A percentile compares a stretch with the other conserved stretches of the same genome.
These are phyloP conservation scores for Phytophthora tentaculata DNA, from an alignment of 352 stramenopile genomes.

Conservation along the genomic window DNA sequence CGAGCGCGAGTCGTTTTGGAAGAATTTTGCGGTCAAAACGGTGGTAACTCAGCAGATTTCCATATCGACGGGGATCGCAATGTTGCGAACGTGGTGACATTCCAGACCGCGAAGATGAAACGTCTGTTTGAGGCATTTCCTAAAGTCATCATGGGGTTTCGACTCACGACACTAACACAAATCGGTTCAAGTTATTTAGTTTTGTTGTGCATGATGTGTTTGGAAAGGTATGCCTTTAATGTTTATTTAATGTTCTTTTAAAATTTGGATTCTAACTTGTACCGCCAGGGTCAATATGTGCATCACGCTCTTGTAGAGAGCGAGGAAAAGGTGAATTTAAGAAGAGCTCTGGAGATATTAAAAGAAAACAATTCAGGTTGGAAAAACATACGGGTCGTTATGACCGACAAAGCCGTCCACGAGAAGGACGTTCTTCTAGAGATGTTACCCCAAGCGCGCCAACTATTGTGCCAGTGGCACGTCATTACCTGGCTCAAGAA, in stretches of 20 bases:
- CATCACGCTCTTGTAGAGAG: neutral
- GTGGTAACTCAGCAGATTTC: too few species aligned
- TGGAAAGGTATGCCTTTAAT: neutral
- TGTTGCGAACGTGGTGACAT: neutral
- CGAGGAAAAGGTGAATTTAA: neutral
- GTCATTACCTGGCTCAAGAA: neutral
- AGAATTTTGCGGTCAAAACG: too few species aligned
- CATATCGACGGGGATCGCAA: too few species aligned
- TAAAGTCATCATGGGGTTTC: neutral
- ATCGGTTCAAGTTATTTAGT: constrained; percentile 1
- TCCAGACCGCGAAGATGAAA: neutral
- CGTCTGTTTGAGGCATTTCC: neutral
- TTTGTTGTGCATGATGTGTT: constrained; percentile 9
- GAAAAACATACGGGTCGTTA: neutral
- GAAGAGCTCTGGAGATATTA: neutral
- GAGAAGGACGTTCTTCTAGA: neutral
- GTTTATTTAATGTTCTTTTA: too few species aligned
- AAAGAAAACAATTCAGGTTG: neutral
- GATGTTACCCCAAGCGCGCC: neutral
- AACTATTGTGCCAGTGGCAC: neutral
- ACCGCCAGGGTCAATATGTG: neutral
- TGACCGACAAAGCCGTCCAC: neutral
- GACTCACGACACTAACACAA: neutral
- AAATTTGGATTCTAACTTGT: too few species aligned
- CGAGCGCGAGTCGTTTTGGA: too few species aligned